Evolutionary conservation across 306 rosid genomes (phyloP).

Genomic region (Prunus davidiana): DNA sequence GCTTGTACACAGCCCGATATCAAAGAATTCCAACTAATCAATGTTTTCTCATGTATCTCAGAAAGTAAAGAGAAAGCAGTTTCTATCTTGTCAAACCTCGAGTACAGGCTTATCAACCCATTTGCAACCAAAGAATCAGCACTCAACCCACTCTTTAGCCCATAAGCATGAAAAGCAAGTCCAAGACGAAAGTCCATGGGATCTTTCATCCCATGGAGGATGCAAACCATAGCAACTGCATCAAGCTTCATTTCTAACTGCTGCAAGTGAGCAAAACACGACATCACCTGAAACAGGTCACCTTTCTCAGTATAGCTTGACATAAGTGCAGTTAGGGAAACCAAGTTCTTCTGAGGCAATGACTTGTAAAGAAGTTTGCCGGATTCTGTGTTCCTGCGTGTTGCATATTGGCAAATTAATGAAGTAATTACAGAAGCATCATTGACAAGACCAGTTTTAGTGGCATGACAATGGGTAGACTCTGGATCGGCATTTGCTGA

Average conservation of each 20-base stretch:
- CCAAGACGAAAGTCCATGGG: conserved; percentile 54
- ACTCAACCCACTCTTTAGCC: conserved; percentile 52
- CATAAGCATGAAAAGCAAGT: conserved; percentile 58
- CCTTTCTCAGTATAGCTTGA: conserved; percentile 62
- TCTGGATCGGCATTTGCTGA: conserved; percentile 55
- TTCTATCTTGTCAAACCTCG: conserved; percentile 58
- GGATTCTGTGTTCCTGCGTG: conserved; percentile 34
- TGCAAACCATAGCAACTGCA: conserved; percentile 65
- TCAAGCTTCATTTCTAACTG: conserved; percentile 51
- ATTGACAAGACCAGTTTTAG: conserved; percentile 48
- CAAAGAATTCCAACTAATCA: conserved; percentile 72
- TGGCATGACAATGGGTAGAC: conserved; percentile 46
- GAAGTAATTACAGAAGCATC: conserved; percentile 62
- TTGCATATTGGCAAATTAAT: conserved; percentile 60
- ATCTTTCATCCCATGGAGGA: conserved; percentile 60
- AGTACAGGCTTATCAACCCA: conserved; percentile 78
- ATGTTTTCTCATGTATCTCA: conserved; percentile 40
- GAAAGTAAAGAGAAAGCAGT: conserved; percentile 46
- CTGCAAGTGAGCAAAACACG: conserved; percentile 43
- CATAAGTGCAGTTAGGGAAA: conserved; percentile 62
- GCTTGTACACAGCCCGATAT: conserved; percentile 75
- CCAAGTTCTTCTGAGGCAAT: conserved; percentile 47
- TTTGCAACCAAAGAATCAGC: conserved; percentile 52
- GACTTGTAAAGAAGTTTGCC: conserved; percentile 49
- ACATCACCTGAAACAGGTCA: conserved; percentile 39